A percentile compares a stretch with the other conserved stretches of the same genome.
Evolutionary conservation across 768 basidiomycete genomes (phyloP).

Genomic region (Pholiota conissans): DNA sequence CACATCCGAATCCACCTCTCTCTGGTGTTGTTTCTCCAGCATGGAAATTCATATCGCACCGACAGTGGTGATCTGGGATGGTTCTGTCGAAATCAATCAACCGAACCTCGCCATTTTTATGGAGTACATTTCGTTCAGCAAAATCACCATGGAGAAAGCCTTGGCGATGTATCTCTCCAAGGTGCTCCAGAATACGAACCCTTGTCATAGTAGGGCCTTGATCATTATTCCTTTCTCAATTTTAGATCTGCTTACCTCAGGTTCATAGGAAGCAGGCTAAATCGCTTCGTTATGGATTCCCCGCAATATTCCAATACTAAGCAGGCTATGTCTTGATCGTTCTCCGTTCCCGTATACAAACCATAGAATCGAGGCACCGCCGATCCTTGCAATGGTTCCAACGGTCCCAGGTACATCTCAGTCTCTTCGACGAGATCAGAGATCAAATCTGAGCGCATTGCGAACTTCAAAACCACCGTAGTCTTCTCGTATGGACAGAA

Average conservation of each 20-base stretch:
- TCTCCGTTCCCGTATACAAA: slow-evolving; percentile 31
- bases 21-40: slow-evolving; percentile 25
- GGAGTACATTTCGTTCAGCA: slow-evolving; percentile 41
- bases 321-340: slow-evolving; percentile 35
- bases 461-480: slow-evolving; percentile 35
- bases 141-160: slow-evolving; percentile 41
- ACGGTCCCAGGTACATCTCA: slow-evolving; percentile 28
- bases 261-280: slow-evolving; percentile 27
- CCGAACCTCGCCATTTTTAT: slow-evolving; percentile 33
- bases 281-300: slow-evolving; percentile 31
- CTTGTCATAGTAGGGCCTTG: slow-evolving; percentile 20
- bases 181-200: slow-evolving; percentile 29
- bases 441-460: slow-evolving; percentile 37
- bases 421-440: slow-evolving; percentile 34
- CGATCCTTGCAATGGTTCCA: slow-evolving; percentile 32
- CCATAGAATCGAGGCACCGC: slow-evolving; percentile 35
- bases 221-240: background rate
- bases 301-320: slow-evolving; percentile 38
- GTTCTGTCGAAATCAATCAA: slow-evolving; percentile 40
- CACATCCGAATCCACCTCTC: slow-evolving; percentile 30
- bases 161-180: slow-evolving; percentile 33
- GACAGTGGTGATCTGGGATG: slow-evolving; percentile 25
- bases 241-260: slow-evolving; percentile 26
- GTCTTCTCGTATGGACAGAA: background rate
- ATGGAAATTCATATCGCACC: slow-evolving; percentile 29